Percentiles rank a stretch among this genome's conserved stretches.
Conservation (phyloP, 2,329 filamentous ascomycete genomes). For the Chrysoporthe cubensis region DNA sequence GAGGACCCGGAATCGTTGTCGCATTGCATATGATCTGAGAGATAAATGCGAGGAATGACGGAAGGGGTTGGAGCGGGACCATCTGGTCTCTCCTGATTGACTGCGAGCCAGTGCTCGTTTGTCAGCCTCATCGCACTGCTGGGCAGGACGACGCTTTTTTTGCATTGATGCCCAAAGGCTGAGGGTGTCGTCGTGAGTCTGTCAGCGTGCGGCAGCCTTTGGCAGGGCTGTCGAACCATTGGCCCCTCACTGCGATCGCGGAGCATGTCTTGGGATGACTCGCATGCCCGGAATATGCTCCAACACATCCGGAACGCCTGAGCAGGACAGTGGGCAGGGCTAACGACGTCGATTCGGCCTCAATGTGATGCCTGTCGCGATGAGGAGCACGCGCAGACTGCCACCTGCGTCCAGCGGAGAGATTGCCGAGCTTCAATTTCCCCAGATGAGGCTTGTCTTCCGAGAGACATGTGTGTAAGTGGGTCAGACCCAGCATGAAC, state of each 20-base stretch:
- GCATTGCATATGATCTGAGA: background rate
- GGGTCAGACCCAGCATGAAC: slow-evolving; percentile 26
- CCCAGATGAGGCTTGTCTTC: slow-evolving; percentile 13
- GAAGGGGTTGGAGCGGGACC: background rate
- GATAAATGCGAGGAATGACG: background rate
- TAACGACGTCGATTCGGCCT: slow-evolving; percentile 16
- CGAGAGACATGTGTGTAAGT: slow-evolving; percentile 6
- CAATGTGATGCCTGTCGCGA: slow-evolving; percentile 6
- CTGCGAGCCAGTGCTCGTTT: slow-evolving; percentile 21
- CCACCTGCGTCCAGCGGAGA: background rate
- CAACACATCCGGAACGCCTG: slow-evolving; percentile 13
- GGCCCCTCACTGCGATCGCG: background rate
- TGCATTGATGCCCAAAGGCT: slow-evolving; percentile 30
- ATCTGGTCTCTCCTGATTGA: background rate
- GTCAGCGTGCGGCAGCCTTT: background rate
- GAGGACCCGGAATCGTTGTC: background rate
- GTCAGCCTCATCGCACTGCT: slow-evolving; percentile 13
- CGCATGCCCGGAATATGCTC: slow-evolving; percentile 16
- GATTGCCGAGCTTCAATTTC: slow-evolving; percentile 6
- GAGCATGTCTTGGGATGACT: slow-evolving; percentile 18
- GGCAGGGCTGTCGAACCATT: slow-evolving; percentile 10
- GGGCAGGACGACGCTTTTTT: slow-evolving; percentile 19
- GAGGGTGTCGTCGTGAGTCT: slow-evolving; percentile 13
- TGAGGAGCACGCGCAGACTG: background rate
- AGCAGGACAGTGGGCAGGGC: slow-evolving; percentile 21